Base-by-base conservation (phyloP, 78 protist genomes). In the Diacronema lutheri region DNA sequence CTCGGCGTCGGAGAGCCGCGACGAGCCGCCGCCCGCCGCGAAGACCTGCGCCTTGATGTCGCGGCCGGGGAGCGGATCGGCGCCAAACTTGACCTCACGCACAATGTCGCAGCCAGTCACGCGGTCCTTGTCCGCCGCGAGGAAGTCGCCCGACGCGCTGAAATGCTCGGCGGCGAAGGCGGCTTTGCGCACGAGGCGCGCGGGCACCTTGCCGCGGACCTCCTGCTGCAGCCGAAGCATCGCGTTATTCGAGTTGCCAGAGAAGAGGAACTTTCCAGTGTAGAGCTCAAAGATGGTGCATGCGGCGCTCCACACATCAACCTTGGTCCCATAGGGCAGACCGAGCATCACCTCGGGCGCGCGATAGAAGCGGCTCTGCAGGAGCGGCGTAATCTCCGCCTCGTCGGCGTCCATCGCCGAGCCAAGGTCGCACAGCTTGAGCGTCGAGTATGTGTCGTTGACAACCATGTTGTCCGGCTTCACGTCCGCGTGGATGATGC, bases 281-380 rank as follows among this genome's bases (percentile, higher is more conserved):
- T 71, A 93, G 11, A 95, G 93, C 80, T 96, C 98, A 29, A 61
- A 92, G 50, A 95, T 83, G 96, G 77, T 87, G 85, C n/a, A 92
- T 40, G 96, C 98, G 16, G 50, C 50, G 16, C 16, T 9, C 50
- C 50, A 95, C 62, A 91, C 73, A 86, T 96, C 98, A 29, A 93
- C 65, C 33, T 90, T 86, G 64, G 56, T 62, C 65, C 65, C 91
- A 72, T 90, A 92, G 62, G 58, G 85, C 35, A 80, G 86, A 2
- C 98, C 98, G 31, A 96, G 87, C 58, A 93, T 94, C 60, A 95
- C 80, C 79, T 96, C 98, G 29, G 97, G 97, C 14, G 97, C 96
- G 76, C 98, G 94, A 84, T 96, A 96, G 61, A 85, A 96, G 78
- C 97, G 92, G 58, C 96, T 90, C 71, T 83, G 95, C 23, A 94